A percentile compares a stretch with the other conserved stretches of the same genome.
phyloP scores from a whole-genome alignment of 805 yeast genomes.

The Saccharomyces jurei region DNA sequence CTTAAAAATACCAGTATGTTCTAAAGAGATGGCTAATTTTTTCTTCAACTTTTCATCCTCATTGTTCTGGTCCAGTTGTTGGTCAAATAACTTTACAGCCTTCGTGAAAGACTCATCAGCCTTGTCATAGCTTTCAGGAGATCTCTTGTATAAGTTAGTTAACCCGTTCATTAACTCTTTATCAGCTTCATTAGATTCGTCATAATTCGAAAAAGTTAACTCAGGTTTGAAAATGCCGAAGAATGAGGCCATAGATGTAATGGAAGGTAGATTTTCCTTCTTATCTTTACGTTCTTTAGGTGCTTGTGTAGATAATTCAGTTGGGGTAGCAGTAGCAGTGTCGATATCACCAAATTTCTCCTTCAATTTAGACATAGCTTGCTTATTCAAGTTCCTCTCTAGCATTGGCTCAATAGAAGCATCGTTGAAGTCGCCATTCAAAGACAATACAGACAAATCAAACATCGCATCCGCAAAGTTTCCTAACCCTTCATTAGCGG shows the following conservation, averaged over 20 bases:
- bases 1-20: conserved; percentile 73
- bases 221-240: conserved; percentile 73
- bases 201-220: conserved; percentile 39
- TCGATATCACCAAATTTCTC: conserved; percentile 40
- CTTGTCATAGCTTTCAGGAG: conserved; percentile 31
- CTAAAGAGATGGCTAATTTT: conserved; percentile 64
- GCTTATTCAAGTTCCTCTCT: conserved; percentile 79
- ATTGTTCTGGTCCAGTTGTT: conserved; percentile 18
- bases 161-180: conserved; percentile 59
- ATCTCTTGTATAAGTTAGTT: conserved; percentile 41
- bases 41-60: conserved; percentile 26
- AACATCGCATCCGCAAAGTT: conserved; percentile 77
- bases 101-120: conserved; percentile 42
- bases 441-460: conserved; percentile 83
- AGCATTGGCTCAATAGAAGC: conserved; percentile 69
- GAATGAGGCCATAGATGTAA: conserved; percentile 77
- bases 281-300: conserved; percentile 31
- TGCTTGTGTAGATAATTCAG: conserved; percentile 1
- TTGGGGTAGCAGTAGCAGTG: conserved; percentile 3
- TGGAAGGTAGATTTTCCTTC: conserved; percentile 56
- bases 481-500: conserved; percentile 78
- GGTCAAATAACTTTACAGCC: conserved; percentile 43
- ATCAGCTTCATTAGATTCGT: conserved; percentile 53
- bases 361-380: conserved; percentile 65
- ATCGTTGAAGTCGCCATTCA: conserved; percentile 76